Percentiles rank a stretch among this genome's conserved stretches.
These are phyloP conservation scores for Gnaphalium uliginosum DNA, from an alignment of 129 eudicot genomes.

Conservation along the genomic window DNA sequence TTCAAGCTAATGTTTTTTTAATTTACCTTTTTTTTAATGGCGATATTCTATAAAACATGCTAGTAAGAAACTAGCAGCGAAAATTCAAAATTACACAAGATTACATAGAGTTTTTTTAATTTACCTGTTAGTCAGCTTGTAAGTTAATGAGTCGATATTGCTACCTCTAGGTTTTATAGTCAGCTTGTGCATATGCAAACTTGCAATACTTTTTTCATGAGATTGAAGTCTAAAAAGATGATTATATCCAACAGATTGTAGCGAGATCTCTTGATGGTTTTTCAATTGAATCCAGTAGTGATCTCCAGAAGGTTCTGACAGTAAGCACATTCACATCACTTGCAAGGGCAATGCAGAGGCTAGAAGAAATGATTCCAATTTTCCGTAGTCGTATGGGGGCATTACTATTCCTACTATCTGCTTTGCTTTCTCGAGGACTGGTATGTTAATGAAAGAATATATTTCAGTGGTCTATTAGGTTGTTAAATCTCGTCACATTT, in stretches of 20 bases:
- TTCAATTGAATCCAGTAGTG: conserved; percentile 70
- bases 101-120: too few species aligned
- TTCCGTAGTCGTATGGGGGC: conserved; percentile 97
- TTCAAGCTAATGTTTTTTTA: neutral
- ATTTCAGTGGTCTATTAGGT: neutral
- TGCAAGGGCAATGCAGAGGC: conserved; percentile 55
- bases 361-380: conserved; percentile 77
- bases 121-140: neutral
- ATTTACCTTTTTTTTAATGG: too few species aligned
- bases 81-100: too few species aligned
- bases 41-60: too few species aligned
- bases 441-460: conserved; percentile 41
- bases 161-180: neutral
- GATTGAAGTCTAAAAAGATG: conserved; percentile 10
- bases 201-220: neutral
- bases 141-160: neutral
- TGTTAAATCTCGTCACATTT: neutral
- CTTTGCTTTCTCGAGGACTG: conserved; percentile 96
- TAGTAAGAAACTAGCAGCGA: too few species aligned
- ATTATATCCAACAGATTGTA: conserved; percentile 49
- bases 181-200: conserved; percentile 1
- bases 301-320: conserved; percentile 74
- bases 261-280: conserved; percentile 75
- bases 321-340: conserved; percentile 57
- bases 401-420: conserved; percentile 78